Conservation (phyloP, 352 stramenopile genomes). For the Phytophthora pluvialis region DNA sequence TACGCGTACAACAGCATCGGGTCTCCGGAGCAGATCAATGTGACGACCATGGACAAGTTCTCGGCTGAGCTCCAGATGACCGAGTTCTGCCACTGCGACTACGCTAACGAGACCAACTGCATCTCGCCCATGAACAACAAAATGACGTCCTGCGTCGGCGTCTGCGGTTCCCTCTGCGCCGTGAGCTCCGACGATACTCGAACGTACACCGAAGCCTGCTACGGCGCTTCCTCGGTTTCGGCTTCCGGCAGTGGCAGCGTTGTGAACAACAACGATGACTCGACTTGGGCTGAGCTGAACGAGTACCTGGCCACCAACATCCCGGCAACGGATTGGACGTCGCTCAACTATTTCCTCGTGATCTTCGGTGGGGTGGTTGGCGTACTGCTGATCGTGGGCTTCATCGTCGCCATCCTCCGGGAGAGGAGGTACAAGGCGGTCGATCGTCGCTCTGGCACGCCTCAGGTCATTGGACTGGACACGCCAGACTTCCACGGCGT, state of each 20-base stretch:
- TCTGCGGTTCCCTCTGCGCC: conserved; percentile 60
- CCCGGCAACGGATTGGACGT: conserved; percentile 38
- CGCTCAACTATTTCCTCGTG: conserved; percentile 62
- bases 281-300: conserved; percentile 49
- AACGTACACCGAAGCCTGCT: conserved; percentile 50
- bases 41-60: conserved; percentile 52
- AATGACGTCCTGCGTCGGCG: conserved; percentile 56
- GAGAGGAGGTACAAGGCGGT: conserved; percentile 31
- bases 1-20: conserved; percentile 71
- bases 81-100: conserved; percentile 54
- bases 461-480: conserved; percentile 28
- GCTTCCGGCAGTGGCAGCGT: conserved; percentile 20
- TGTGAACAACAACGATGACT: conserved; percentile 13
- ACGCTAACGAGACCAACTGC: conserved; percentile 49
- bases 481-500: conserved; percentile 29
- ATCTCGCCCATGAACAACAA: conserved; percentile 53
- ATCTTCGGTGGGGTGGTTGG: conserved; percentile 45
- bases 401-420: conserved; percentile 41
- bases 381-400: conserved; percentile 44
- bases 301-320: conserved; percentile 47
- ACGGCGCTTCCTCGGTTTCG: conserved; percentile 27
- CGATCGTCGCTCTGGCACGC: conserved; percentile 18
- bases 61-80: conserved; percentile 30
- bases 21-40: conserved; percentile 68
- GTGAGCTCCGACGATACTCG: conserved; percentile 43